phyloP scores from a whole-genome alignment of 768 basidiomycete genomes.

The Porphyrellus cyaneotinctus region DNA sequence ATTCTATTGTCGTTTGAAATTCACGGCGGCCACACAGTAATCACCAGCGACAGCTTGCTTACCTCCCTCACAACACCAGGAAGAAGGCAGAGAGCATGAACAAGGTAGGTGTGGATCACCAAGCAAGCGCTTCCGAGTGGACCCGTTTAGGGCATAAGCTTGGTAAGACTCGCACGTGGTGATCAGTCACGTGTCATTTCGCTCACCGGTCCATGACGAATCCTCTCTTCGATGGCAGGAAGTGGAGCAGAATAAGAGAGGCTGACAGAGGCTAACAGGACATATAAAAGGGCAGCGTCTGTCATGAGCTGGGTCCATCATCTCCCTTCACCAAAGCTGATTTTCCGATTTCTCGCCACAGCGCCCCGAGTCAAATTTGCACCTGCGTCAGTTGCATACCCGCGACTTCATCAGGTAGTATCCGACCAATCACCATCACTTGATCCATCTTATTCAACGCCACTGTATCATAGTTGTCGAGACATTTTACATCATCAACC shows the following conservation, averaged over 20 bases:
- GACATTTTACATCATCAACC: constrained; percentile 39
- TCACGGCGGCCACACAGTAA: not conserved
- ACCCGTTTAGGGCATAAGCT: too few relatives aligned
- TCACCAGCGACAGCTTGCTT: not conserved
- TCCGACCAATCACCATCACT: constrained; percentile 4
- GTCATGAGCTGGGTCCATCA: constrained; percentile 10
- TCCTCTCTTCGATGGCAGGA: not conserved
- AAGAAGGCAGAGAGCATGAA: too few relatives aligned
- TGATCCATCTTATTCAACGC: not conserved
- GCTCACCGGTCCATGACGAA: not conserved
- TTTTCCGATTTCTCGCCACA: constrained; percentile 5
- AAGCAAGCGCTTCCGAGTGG: too few relatives aligned
- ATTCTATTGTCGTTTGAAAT: too few relatives aligned
- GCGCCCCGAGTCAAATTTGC: constrained; percentile 14
- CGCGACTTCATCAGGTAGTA: constrained; percentile 28
- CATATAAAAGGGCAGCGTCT: constrained; percentile 15
- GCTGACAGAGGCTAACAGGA: constrained; percentile 15
- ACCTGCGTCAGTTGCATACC: constrained; percentile 5
- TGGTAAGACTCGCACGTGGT: constrained; percentile 10
- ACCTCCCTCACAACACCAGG: not conserved
- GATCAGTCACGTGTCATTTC: constrained; percentile 8
- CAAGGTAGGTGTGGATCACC: too few relatives aligned
- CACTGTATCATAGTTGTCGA: constrained; percentile 37
- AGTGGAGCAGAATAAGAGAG: not conserved
- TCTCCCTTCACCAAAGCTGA: constrained; percentile 7